phyloP scores from a whole-genome alignment of 495 filamentous ascomycete species.

The Neurospora sp. region DNA sequence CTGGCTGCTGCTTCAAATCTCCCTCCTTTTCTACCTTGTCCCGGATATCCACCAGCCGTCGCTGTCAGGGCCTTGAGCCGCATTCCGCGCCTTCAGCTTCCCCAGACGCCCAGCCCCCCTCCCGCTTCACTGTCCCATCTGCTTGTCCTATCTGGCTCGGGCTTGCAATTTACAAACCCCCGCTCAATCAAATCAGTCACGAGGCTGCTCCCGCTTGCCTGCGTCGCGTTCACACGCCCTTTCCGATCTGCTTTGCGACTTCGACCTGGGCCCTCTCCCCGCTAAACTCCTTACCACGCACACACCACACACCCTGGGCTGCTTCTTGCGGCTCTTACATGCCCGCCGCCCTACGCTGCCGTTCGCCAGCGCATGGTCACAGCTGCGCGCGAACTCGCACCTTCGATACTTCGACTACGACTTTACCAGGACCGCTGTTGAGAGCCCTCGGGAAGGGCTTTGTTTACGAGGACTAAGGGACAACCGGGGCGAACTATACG shows the following conservation, averaged over 20 bases:
- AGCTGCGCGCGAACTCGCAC: constrained; percentile 7
- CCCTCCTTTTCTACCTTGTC: not conserved
- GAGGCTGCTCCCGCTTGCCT: constrained; percentile 17
- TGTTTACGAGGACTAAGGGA: constrained; percentile 2
- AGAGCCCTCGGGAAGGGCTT: constrained; percentile 2
- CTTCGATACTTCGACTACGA: not conserved
- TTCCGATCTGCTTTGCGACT: constrained; percentile 9
- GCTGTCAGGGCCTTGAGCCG: not conserved
- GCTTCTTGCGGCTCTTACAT: constrained; percentile 23
- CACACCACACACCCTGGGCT: constrained; percentile 8
- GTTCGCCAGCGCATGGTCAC: constrained; percentile 12
- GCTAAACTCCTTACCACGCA: constrained; percentile 6
- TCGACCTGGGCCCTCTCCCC: constrained; percentile 4
- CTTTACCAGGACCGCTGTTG: not conserved
- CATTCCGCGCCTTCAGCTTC: not conserved
- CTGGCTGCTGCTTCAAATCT: not conserved
- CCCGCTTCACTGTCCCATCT: constrained; percentile 9
- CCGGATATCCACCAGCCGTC: not conserved
- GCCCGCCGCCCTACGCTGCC: constrained; percentile 13
- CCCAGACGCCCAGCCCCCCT: constrained; percentile 4
- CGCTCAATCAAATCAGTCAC: constrained; percentile 24
- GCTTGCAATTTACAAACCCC: constrained; percentile 20
- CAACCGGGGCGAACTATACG: not conserved
- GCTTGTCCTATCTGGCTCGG: not conserved
- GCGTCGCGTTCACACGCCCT: constrained; percentile 1